phyloP scores from a whole-genome alignment of 2,329 filamentous ascomycete genomes.

The Xylariaceae sp. region DNA sequence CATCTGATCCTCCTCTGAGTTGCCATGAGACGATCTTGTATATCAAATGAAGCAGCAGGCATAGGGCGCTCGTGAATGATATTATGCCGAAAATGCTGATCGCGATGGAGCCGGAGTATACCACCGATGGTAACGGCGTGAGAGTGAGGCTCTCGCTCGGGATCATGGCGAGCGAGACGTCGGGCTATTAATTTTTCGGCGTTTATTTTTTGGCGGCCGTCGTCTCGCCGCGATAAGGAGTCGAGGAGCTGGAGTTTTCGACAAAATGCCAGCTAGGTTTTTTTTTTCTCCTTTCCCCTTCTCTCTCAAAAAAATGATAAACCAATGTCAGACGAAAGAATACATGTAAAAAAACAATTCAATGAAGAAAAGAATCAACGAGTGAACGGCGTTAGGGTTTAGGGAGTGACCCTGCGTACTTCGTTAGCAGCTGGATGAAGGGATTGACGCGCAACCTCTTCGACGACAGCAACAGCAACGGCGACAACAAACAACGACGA shows the following conservation, averaged over 20 bases:
- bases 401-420: background rate
- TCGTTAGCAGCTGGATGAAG: slow-evolving; percentile 3
- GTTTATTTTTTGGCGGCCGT: background rate
- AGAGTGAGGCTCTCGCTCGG: slow-evolving; percentile 23
- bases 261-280: background rate
- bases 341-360: background rate
- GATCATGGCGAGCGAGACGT: slow-evolving; percentile 3
- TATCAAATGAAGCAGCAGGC: slow-evolving; percentile 34
- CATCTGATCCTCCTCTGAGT: slow-evolving; percentile 10
- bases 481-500: background rate
- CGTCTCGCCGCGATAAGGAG: background rate
- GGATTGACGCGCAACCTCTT: background rate
- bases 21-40: slow-evolving; percentile 36
- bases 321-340: background rate
- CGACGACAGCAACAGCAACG: background rate
- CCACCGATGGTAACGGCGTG: slow-evolving; percentile 33
- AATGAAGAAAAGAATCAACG: background rate
- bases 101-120: slow-evolving; percentile 35
- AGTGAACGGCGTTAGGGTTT: background rate
- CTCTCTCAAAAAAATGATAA: background rate
- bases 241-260: background rate
- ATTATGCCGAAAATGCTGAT: slow-evolving; percentile 35
- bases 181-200: background rate
- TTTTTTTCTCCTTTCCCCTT: background rate
- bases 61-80: slow-evolving; percentile 34